Evolutionary conservation across 1,139 yeast genomes (phyloP).

Genomic region (Geotrichum bryndzae): DNA sequence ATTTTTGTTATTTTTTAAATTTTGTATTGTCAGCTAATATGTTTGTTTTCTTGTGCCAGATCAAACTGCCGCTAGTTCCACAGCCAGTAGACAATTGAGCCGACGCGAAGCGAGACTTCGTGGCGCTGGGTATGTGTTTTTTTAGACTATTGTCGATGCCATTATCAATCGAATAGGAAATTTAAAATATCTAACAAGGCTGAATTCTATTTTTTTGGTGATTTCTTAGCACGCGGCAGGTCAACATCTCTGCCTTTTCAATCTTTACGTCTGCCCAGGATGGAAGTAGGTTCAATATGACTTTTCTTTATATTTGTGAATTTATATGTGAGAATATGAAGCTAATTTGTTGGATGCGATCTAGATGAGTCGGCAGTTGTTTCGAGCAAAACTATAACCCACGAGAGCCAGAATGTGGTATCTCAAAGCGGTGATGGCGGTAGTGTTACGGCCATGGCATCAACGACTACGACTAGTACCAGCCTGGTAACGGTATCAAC

Average conservation of each 20-base stretch:
- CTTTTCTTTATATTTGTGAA: neutral
- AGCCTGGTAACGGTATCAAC: neutral
- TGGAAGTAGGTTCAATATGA: neutral
- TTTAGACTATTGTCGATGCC: neutral
- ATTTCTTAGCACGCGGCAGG: slow-evolving; percentile 17
- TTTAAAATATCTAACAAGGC: neutral
- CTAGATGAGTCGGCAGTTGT: neutral
- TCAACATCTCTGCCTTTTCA: slow-evolving; percentile 13
- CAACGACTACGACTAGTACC: neutral
- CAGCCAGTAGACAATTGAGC: neutral
- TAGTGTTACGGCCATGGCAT: neutral
- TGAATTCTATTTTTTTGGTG: neutral
- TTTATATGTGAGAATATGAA: neutral
- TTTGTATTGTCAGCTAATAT: neutral
- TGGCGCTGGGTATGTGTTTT: slow-evolving; percentile 25
- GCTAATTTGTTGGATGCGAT: neutral
- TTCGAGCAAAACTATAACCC: slow-evolving; percentile 1
- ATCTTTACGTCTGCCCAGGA: slow-evolving; percentile 1
- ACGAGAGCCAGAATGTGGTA: neutral
- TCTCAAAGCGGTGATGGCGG: neutral
- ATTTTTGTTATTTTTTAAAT: neutral
- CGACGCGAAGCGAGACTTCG: slow-evolving; percentile 25
- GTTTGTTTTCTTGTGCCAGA: neutral
- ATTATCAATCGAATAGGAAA: no score
- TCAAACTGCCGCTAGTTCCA: neutral